These are phyloP conservation scores for Entrophospora sp. DNA, from an alignment of 192 early-diverging fungal genomes.

Conservation along the genomic window DNA sequence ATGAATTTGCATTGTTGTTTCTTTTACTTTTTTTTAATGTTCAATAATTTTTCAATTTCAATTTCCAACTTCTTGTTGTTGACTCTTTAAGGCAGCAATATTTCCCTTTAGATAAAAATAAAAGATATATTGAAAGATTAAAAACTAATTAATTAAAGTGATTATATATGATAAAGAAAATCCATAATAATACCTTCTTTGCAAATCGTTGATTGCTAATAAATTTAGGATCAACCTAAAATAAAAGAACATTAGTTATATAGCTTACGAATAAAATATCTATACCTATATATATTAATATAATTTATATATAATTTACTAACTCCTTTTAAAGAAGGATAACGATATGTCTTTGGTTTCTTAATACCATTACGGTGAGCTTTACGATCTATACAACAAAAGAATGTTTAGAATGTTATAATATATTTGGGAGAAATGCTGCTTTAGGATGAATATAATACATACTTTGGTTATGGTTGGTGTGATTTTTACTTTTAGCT, in stretches of 20 bases:
- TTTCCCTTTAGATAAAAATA: too few relatives aligned
- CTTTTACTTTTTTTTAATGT: too few relatives aligned
- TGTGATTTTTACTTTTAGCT: constrained; percentile 98
- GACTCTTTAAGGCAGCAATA: too few relatives aligned
- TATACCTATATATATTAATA: too few relatives aligned
- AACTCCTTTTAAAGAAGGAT: constrained; percentile 94
- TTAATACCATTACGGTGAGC: constrained; percentile 99
- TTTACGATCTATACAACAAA: constrained; percentile 62
- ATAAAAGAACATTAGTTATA: background rate
- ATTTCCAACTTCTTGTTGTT: too few relatives aligned
- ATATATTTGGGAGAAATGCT: too few relatives aligned
- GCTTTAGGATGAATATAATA: too few relatives aligned
- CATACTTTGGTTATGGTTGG: constrained; percentile 99
- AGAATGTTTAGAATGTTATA: constrained; percentile 6
- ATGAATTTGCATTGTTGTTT: too few relatives aligned
- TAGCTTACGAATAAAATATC: background rate
- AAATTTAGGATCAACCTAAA: constrained; percentile 65
- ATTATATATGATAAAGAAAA: too few relatives aligned
- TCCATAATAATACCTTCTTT: constrained; percentile 66
- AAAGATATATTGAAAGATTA: too few relatives aligned
- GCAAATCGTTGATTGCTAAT: constrained; percentile 93
- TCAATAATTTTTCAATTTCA: too few relatives aligned
- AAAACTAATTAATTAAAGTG: too few relatives aligned
- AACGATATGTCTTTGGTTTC: constrained; percentile 83
- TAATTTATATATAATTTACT: constrained; percentile 43